phyloP scores from a whole-genome alignment of 2,329 filamentous ascomycete species.

The Fusarium mexicanum region DNA sequence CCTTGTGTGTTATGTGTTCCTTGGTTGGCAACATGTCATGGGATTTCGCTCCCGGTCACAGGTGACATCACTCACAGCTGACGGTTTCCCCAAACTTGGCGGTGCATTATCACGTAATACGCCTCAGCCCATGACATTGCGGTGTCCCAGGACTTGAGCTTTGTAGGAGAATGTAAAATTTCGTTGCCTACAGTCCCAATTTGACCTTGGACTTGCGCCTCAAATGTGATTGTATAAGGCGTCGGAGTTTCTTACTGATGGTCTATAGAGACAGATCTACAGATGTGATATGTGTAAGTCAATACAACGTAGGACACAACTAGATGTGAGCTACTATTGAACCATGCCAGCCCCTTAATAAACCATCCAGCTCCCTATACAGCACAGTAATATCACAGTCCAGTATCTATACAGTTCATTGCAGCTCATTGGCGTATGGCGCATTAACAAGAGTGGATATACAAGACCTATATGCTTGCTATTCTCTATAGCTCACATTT shows the following conservation, averaged over 20 bases:
- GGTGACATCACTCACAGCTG: constrained; percentile 16
- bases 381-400: not conserved
- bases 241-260: not conserved
- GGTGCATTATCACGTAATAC: constrained; percentile 1
- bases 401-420: not conserved
- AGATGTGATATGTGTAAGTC: not conserved
- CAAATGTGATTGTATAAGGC: not conserved
- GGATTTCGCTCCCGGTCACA: not conserved
- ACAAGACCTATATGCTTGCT: not conserved
- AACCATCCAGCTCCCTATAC: not conserved
- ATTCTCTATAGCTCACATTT: not conserved
- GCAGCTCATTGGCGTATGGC: not conserved
- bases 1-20: not conserved
- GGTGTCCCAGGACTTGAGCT: not conserved
- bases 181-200: not conserved
- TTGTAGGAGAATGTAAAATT: not conserved
- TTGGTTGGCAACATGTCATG: not conserved
- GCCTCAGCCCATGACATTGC: not conserved
- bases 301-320: not conserved
- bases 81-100: not conserved
- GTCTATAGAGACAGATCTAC: not conserved
- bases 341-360: not conserved
- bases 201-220: not conserved
- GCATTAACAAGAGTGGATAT: not conserved
- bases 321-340: not conserved